Percentiles rank a stretch among this genome's conserved stretches.
Conservation (phyloP, 805 yeast genomes). For the Metschnikowia kofuensis region DNA sequence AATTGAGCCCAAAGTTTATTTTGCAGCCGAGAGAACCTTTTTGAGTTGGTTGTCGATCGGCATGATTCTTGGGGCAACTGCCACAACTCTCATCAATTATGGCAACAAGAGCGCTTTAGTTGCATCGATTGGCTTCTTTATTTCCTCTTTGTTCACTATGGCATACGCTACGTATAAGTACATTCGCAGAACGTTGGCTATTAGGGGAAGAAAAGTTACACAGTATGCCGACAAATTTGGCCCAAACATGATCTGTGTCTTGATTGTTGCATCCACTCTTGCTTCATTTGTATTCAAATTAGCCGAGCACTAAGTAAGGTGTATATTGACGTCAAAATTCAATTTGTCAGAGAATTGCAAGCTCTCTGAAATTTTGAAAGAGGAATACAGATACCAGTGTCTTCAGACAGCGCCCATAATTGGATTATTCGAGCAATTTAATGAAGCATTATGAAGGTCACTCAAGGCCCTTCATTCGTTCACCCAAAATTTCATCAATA, state of each 20-base stretch:
- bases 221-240: conserved; percentile 87
- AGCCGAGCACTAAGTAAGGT: conserved; percentile 24
- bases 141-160: conserved; percentile 73
- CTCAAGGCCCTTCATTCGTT: conserved; percentile 28
- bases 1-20: conserved; percentile 98
- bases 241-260: conserved; percentile 76
- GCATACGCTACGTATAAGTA: conserved; percentile 70
- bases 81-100: conserved; percentile 79
- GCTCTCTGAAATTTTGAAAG: no score
- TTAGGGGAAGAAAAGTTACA: conserved; percentile 78
- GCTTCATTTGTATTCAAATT: conserved; percentile 56
- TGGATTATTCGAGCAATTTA: no score
- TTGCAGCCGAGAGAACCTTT: conserved; percentile 95
- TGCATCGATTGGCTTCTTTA: conserved; percentile 83
- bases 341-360: no score
- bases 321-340: neutral
- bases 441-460: neutral
- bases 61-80: conserved; percentile 83
- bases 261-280: conserved; percentile 66
- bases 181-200: conserved; percentile 76
- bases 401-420: no score
- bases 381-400: no score
- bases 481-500: conserved; percentile 53
- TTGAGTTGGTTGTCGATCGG: conserved; percentile 92
- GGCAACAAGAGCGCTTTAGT: conserved; percentile 69